These are phyloP conservation scores for Exophiala sideris DNA, from an alignment of 2,329 filamentous ascomycete species.

Conservation along the genomic window DNA sequence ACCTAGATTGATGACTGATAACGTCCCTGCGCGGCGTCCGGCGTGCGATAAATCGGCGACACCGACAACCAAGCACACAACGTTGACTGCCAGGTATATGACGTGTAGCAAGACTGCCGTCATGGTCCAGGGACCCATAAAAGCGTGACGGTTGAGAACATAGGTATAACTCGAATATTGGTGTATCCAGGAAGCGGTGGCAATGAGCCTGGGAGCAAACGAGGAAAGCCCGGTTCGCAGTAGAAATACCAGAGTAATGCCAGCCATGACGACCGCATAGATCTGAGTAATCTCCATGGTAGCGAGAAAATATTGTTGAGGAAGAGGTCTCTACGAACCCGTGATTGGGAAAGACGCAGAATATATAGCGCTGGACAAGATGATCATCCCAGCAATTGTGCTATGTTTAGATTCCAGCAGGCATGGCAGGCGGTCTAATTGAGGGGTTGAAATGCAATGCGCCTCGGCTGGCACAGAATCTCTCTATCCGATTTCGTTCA, in stretches of 20 bases:
- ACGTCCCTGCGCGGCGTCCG: constrained; percentile 16
- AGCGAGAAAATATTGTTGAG: neutral
- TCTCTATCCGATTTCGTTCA: too few relatives aligned
- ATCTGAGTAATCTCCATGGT: constrained; percentile 24
- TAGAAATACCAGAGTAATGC: constrained; percentile 25
- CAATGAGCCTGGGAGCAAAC: neutral
- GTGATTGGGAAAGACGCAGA: neutral
- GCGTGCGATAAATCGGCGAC: neutral
- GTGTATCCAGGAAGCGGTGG: neutral
- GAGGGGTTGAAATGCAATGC: neutral
- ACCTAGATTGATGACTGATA: constrained; percentile 24
- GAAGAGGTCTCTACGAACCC: neutral
- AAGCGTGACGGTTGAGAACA: constrained; percentile 9
- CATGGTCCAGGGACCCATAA: constrained; percentile 26
- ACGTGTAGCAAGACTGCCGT: neutral
- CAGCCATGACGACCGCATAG: constrained; percentile 29
- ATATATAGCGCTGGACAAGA: neutral
- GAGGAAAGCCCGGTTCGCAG: constrained; percentile 22
- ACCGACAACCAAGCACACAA: constrained; percentile 9
- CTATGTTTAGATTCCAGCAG: neutral
- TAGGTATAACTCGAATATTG: neutral
- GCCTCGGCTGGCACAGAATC: neutral
- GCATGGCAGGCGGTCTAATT: neutral
- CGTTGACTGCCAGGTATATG: constrained; percentile 11
- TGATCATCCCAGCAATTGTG: neutral